phyloP scores from a whole-genome alignment of 257 asterid species.

The Solanum medicagineum region DNA sequence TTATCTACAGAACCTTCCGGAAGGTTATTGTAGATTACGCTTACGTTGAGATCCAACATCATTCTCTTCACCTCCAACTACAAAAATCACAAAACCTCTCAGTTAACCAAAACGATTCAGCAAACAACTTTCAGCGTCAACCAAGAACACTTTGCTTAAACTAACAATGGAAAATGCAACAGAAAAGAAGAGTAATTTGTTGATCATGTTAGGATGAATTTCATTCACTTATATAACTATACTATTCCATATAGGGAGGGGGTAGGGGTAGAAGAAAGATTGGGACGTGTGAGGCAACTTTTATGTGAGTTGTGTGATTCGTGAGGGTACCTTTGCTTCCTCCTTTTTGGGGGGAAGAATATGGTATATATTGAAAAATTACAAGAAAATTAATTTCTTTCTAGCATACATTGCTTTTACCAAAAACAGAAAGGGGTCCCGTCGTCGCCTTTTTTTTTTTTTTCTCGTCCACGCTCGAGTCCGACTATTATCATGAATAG shows the following conservation, averaged over 20 bases:
- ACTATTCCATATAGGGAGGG: neutral
- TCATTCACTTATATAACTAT: neutral
- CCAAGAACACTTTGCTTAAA: neutral
- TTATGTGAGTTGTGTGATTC: neutral
- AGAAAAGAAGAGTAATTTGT: neutral
- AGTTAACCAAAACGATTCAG: neutral
- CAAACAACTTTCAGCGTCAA: neutral
- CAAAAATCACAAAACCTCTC: too few relatives aligned
- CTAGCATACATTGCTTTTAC: neutral
- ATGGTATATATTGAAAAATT: neutral
- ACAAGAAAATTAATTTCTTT: neutral
- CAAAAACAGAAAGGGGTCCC: neutral
- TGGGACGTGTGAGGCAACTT: neutral
- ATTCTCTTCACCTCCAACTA: neutral
- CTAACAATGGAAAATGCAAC: neutral
- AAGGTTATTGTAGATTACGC: constrained; percentile 9
- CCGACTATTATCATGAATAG: too few relatives aligned
- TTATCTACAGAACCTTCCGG: constrained; percentile 6
- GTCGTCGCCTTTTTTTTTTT: neutral
- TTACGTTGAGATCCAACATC: constrained; percentile 63
- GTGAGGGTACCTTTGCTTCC: neutral
- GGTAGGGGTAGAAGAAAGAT: neutral
- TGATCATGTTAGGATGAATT: neutral
- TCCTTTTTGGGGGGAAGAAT: neutral
- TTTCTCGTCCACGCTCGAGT: too few relatives aligned